Percentiles rank a stretch among this genome's conserved stretches.
phyloP scores from a whole-genome alignment of 2,329 filamentous ascomycete genomes.

The Cladosporium halotolerans region DNA sequence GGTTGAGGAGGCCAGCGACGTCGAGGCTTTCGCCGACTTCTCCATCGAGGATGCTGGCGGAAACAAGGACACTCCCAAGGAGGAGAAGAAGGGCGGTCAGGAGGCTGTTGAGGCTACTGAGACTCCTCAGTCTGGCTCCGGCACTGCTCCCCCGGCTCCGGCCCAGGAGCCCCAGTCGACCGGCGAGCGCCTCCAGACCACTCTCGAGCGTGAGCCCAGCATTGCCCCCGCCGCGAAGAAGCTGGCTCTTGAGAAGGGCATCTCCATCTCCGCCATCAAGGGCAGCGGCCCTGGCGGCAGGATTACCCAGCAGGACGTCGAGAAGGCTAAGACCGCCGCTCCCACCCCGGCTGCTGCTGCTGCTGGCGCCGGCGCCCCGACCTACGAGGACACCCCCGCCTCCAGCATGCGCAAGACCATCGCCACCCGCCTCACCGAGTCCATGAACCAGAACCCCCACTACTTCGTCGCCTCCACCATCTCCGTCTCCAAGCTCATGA shows the following conservation, averaged over 20 bases:
- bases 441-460: slow-evolving; percentile 89
- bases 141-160: slow-evolving; percentile 49
- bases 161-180: slow-evolving; percentile 66
- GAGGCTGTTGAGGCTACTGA: slow-evolving; percentile 56
- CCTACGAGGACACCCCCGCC: slow-evolving; percentile 78
- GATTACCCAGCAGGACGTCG: slow-evolving; percentile 87
- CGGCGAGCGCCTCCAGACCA: slow-evolving; percentile 71
- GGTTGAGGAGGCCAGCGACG: slow-evolving; percentile 83
- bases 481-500: slow-evolving; percentile 90
- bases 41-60: slow-evolving; percentile 85
- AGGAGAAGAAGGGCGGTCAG: slow-evolving; percentile 56
- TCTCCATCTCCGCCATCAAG: slow-evolving; percentile 72
- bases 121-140: slow-evolving; percentile 50
- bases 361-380: slow-evolving; percentile 50
- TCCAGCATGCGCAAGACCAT: slow-evolving; percentile 98
- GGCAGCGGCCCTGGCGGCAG: slow-evolving; percentile 79
- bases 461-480: slow-evolving; percentile 92
- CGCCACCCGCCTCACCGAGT: slow-evolving; percentile 82
- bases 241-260: slow-evolving; percentile 76
- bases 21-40: slow-evolving; percentile 84
- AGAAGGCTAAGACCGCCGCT: slow-evolving; percentile 64
- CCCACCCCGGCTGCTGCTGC: slow-evolving; percentile 40
- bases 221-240: slow-evolving; percentile 69
- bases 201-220: slow-evolving; percentile 74
- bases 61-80: slow-evolving; percentile 59